Evolutionary conservation across 345 rosid species (phyloP).

Genomic region (Salix suchowensis): DNA sequence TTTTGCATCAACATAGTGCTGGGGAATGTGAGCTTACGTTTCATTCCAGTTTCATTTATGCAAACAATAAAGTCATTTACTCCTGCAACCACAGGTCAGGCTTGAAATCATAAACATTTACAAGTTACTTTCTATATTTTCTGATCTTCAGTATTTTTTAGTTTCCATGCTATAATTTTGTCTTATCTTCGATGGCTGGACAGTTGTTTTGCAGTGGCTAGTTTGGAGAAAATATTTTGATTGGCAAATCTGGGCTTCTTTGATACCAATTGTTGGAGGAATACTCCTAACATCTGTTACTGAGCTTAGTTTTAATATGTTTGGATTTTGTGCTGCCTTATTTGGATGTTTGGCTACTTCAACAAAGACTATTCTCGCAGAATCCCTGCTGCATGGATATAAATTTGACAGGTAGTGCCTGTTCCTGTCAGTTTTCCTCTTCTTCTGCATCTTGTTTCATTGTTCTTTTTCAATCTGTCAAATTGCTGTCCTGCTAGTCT

Average conservation of each 20-base stretch:
- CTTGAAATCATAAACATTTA: not conserved
- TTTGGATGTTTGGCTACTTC: conserved; percentile 99
- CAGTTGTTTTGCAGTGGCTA: conserved; percentile 97
- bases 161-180: not conserved
- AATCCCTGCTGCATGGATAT: conserved; percentile 93
- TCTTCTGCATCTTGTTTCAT: not conserved
- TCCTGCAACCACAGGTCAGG: conserved; percentile 96
- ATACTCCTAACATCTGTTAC: conserved; percentile 91
- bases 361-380: conserved; percentile 98
- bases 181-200: conserved; percentile 28
- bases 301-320: conserved; percentile 90
- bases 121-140: not conserved
- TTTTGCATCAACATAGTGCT: conserved; percentile 94
- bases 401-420: conserved; percentile 84
- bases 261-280: conserved; percentile 95
- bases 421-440: not conserved
- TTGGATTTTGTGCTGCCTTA: conserved; percentile 95
- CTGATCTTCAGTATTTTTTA: not conserved
- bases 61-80: conserved; percentile 98
- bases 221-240: conserved; percentile 96
- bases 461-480: not conserved
- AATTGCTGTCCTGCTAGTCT: not conserved
- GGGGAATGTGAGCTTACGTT: conserved; percentile 92
- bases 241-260: conserved; percentile 96
- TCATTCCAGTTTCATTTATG: conserved; percentile 98